Conservation (phyloP, 352 stramenopile genomes). For the Pythium grandisporangium region DNA sequence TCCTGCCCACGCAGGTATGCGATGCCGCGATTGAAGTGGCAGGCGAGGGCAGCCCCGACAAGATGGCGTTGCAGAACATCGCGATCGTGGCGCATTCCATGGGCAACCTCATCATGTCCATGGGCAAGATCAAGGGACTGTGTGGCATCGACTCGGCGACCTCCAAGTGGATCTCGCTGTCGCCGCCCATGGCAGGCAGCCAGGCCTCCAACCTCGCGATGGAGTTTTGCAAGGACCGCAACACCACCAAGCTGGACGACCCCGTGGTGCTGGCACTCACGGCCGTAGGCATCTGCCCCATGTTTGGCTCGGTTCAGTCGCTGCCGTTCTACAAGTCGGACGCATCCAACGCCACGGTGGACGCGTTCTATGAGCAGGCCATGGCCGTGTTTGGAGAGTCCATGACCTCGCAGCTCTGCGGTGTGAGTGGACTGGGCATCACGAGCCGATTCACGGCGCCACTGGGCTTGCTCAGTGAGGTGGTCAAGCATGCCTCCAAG, state of each 20-base stretch:
- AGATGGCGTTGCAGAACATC: constrained; percentile 14
- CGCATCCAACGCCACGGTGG: constrained; percentile 1
- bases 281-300: not conserved
- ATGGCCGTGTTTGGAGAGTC: not conserved
- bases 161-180: constrained; percentile 1
- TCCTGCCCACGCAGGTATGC: constrained; percentile 19
- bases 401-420: constrained; percentile 15
- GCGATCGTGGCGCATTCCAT: constrained; percentile 29
- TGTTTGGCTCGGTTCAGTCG: not conserved
- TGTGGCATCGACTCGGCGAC: constrained; percentile 3
- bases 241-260: constrained; percentile 1
- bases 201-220: constrained; percentile 5
- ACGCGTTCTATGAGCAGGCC: constrained; percentile 7
- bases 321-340: constrained; percentile 4
- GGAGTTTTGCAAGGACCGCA: constrained; percentile 1
- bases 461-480: constrained; percentile 7
- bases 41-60: not conserved
- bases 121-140: constrained; percentile 12
- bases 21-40: constrained; percentile 14
- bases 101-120: constrained; percentile 23
- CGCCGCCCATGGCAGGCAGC: constrained; percentile 10
- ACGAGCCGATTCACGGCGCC: constrained; percentile 7
- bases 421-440: constrained; percentile 16
- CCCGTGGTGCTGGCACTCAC: not conserved
- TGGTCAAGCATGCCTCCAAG: constrained; percentile 13